phyloP scores from a whole-genome alignment of 176 grass and related monocot genomes.

The Thalia dealbata region DNA sequence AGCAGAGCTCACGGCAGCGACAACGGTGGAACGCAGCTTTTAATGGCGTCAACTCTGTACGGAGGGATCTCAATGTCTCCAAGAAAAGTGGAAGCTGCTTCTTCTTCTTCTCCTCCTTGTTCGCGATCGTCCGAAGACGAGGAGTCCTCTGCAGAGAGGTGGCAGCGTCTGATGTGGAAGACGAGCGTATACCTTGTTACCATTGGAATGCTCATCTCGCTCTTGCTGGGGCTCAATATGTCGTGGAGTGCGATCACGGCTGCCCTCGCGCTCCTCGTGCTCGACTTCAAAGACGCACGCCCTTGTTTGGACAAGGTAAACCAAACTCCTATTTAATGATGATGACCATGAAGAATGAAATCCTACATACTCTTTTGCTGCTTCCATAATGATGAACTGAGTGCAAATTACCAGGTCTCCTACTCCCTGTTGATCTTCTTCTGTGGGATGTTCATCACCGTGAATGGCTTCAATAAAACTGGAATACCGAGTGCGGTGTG shows the following conservation, averaged over 20 bases:
- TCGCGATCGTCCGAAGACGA: slow-evolving; percentile 19
- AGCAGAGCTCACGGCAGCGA: background rate
- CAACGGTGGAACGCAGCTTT: background rate
- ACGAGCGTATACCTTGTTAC: slow-evolving; percentile 65
- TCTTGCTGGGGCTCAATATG: slow-evolving; percentile 72
- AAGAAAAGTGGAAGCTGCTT: too few relatives aligned
- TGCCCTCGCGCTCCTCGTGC: slow-evolving; percentile 75
- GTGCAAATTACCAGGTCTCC: slow-evolving; percentile 47
- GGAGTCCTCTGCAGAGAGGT: slow-evolving; percentile 32
- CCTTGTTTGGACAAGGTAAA: slow-evolving; percentile 86
- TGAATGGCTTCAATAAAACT: slow-evolving; percentile 89
- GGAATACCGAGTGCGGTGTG: slow-evolving; percentile 72
- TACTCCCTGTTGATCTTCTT: slow-evolving; percentile 86
- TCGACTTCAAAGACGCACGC: slow-evolving; percentile 83
- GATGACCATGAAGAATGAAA: too few relatives aligned
- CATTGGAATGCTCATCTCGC: slow-evolving; percentile 50
- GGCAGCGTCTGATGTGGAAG: slow-evolving; percentile 56
- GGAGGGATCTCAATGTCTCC: too few relatives aligned
- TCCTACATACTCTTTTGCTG: background rate
- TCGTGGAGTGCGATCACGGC: slow-evolving; percentile 95
- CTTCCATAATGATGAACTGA: background rate
- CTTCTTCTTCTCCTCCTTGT: background rate
- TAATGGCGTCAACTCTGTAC: background rate
- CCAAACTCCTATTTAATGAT: too few relatives aligned
- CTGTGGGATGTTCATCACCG: slow-evolving; percentile 94